A percentile compares a stretch with the other conserved stretches of the same genome.
Evolutionary conservation across 768 basidiomycete genomes (phyloP).

Genomic region (Mycena epipterygia): DNA sequence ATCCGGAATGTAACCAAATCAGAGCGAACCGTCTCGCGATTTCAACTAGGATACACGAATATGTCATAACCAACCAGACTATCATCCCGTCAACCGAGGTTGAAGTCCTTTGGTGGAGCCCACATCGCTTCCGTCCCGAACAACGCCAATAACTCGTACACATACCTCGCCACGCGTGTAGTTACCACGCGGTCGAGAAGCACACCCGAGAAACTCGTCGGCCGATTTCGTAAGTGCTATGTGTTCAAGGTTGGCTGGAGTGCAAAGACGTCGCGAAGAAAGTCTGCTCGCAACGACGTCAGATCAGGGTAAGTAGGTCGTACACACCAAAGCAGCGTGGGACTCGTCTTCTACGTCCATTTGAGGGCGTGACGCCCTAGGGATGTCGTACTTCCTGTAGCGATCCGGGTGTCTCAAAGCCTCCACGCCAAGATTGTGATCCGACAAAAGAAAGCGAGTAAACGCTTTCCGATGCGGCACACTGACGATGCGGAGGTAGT

Average conservation of each 20-base stretch:
- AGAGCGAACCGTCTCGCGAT: too few relatives aligned
- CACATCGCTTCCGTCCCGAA: too few relatives aligned
- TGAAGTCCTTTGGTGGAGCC: too few relatives aligned
- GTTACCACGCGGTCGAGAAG: conserved; percentile 6
- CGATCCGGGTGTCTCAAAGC: conserved; percentile 8
- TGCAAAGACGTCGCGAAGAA: conserved; percentile 5
- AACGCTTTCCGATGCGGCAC: conserved; percentile 10
- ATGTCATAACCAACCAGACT: too few relatives aligned
- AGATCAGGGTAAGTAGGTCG: neutral
- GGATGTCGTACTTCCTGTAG: conserved; percentile 12
- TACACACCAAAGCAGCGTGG: conserved; percentile 6
- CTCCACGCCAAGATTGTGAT: conserved; percentile 11
- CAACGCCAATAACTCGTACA: too few relatives aligned
- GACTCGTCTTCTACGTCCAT: neutral
- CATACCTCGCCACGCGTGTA: too few relatives aligned
- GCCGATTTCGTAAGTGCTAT: neutral
- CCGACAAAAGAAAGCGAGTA: conserved; percentile 20
- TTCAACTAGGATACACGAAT: too few relatives aligned
- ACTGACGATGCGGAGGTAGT: conserved; percentile 20
- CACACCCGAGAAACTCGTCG: neutral
- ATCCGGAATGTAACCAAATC: too few relatives aligned
- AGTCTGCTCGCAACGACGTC: conserved; percentile 2
- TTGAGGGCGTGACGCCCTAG: conserved; percentile 6
- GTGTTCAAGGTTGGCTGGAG: neutral
- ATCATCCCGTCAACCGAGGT: conserved; percentile 14